These are phyloP conservation scores for Penicillium robsamsonii DNA, from an alignment of 495 filamentous ascomycete species.

Conservation along the genomic window DNA sequence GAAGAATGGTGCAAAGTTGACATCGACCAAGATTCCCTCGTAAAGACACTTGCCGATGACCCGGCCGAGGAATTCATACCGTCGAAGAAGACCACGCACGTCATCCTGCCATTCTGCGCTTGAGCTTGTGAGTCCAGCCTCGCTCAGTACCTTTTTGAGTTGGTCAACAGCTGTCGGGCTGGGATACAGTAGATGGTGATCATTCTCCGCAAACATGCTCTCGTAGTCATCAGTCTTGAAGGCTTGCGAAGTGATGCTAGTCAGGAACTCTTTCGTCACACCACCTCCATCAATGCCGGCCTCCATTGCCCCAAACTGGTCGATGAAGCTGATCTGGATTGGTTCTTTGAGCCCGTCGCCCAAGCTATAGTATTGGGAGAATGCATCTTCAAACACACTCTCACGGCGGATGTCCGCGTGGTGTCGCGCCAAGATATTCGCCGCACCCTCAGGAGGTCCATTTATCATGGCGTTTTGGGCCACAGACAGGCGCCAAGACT, in stretches of 20 bases:
- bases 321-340: conserved; percentile 95
- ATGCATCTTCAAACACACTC: conserved; percentile 82
- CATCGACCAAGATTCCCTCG: conserved; percentile 93
- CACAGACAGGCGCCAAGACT: conserved; percentile 71
- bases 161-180: conserved; percentile 81
- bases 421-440: conserved; percentile 63
- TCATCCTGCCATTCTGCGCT: conserved; percentile 54
- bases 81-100: conserved; percentile 61
- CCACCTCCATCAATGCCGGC: conserved; percentile 96
- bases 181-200: conserved; percentile 85
- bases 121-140: conserved; percentile 52
- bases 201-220: conserved; percentile 77
- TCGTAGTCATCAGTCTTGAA: conserved; percentile 59
- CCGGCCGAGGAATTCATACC: conserved; percentile 90
- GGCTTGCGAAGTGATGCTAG: conserved; percentile 82
- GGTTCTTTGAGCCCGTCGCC: conserved; percentile 88
- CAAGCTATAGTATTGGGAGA: conserved; percentile 76
- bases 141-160: conserved; percentile 55
- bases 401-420: conserved; percentile 79
- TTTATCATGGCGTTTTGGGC: conserved; percentile 39
- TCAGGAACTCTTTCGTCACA: conserved; percentile 97
- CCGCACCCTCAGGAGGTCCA: conserved; percentile 25
- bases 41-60: conserved; percentile 97
- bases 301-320: conserved; percentile 81
- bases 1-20: conserved; percentile 93